These are phyloP conservation scores for Ilyonectria mors-panacis DNA, from an alignment of 2,329 filamentous ascomycete genomes.

Conservation along the genomic window DNA sequence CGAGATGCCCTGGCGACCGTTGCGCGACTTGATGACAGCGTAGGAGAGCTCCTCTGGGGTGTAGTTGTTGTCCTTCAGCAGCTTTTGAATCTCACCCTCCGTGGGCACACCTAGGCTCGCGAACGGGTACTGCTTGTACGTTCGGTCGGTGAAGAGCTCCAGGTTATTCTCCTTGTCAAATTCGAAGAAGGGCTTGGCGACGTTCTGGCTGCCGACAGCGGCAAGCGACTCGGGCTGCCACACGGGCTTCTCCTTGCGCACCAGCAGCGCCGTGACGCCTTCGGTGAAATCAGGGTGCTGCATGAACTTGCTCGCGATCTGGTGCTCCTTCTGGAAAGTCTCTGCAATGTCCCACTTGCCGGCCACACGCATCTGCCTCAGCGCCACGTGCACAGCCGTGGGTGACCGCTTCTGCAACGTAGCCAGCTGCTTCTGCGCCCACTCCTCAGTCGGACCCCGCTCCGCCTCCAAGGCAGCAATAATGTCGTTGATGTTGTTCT, in stretches of 20 bases:
- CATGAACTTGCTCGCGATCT: conserved; percentile 92
- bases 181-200: conserved; percentile 79
- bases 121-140: conserved; percentile 84
- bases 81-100: conserved; percentile 71
- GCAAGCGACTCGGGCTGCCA: conserved; percentile 84
- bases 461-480: conserved; percentile 75
- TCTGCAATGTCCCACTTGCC: conserved; percentile 84
- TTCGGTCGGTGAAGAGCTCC: conserved; percentile 71
- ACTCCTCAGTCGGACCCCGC: conserved; percentile 70
- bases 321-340: conserved; percentile 88
- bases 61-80: conserved; percentile 58
- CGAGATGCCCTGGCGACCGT: conserved; percentile 77
- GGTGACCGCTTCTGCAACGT: conserved; percentile 87
- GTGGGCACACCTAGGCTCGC: conserved; percentile 78
- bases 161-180: conserved; percentile 64
- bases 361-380: conserved; percentile 86
- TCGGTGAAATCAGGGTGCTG: conserved; percentile 90
- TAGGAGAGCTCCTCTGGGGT: conserved; percentile 72
- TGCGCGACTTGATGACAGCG: conserved; percentile 72
- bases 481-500: conserved; percentile 78
- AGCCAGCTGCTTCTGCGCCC: conserved; percentile 83
- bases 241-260: conserved; percentile 77
- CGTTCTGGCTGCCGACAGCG: conserved; percentile 70
- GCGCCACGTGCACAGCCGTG: conserved; percentile 86
- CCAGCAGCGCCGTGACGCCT: conserved; percentile 86